Conservation (phyloP, 2,329 filamentous ascomycete species). For the Ascochyta clinopodiicola region DNA sequence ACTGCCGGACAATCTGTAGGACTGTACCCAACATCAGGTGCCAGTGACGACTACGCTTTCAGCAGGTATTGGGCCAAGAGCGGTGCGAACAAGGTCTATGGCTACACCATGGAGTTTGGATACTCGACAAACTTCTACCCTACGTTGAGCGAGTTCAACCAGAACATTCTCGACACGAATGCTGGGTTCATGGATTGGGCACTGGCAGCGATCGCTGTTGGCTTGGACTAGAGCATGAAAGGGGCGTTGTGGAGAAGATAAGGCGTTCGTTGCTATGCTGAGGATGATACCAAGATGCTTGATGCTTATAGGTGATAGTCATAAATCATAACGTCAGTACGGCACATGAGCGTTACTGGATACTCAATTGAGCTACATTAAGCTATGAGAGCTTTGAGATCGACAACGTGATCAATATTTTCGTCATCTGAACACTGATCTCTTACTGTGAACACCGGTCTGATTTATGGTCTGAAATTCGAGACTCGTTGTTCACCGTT, state of each 20-base stretch:
- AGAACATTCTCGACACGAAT: constrained; percentile 50
- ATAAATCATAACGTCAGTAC: background rate
- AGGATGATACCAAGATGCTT: constrained; percentile 6
- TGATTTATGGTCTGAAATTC: no score
- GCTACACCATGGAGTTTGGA: constrained; percentile 50
- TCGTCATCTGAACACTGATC: no score
- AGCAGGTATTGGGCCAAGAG: constrained; percentile 45
- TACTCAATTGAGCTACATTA: no score
- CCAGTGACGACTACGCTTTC: constrained; percentile 50
- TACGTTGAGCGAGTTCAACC: constrained; percentile 49
- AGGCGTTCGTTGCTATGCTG: background rate
- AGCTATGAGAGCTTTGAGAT: no score
- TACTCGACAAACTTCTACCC: constrained; percentile 52
- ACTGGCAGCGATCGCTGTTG: constrained; percentile 45
- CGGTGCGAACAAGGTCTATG: constrained; percentile 50
- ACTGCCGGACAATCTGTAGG: constrained; percentile 43
- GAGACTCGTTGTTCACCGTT: no score
- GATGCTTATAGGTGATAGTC: background rate
- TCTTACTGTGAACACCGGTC: no score
- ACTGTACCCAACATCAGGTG: constrained; percentile 48
- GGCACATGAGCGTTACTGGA: no score
- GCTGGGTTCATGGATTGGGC: constrained; percentile 52
- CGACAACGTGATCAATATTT: no score
- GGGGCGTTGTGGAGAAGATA: background rate
- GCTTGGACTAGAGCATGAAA: constrained; percentile 21